Conservation (phyloP, 495 filamentous ascomycete genomes). For the Talaromyces liani region DNA sequence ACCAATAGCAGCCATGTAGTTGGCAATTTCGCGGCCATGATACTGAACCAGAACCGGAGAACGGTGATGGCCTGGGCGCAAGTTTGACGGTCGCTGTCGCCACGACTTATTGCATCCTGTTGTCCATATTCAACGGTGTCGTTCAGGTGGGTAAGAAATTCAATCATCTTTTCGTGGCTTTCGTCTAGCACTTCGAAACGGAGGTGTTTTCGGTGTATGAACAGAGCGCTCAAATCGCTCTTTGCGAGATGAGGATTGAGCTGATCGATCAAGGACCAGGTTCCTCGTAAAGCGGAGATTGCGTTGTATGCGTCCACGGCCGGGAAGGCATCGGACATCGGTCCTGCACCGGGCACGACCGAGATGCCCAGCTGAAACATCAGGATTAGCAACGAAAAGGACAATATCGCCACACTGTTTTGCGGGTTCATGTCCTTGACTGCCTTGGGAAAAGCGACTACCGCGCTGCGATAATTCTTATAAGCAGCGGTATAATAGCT, state of each 20-base stretch:
- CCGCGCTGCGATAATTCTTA: slow-evolving; percentile 7
- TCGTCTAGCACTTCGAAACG: slow-evolving; percentile 8
- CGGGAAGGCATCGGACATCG: slow-evolving; percentile 4
- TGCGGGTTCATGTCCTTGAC: slow-evolving; percentile 8
- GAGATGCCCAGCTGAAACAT: slow-evolving; percentile 10
- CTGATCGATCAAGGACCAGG: slow-evolving; percentile 9
- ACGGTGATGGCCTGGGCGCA: slow-evolving; percentile 9
- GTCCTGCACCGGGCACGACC: slow-evolving; percentile 6
- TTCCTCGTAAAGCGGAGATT: slow-evolving; percentile 1
- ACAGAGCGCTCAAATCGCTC: neutral
- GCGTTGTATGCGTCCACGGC: slow-evolving; percentile 7
- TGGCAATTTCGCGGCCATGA: slow-evolving; percentile 8
- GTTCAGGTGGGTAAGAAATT: neutral
- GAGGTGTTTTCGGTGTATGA: slow-evolving; percentile 7
- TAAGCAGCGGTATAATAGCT: slow-evolving; percentile 5
- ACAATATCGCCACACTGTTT: slow-evolving; percentile 5
- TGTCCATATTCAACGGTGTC: slow-evolving; percentile 1
- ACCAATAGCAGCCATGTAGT: slow-evolving; percentile 7
- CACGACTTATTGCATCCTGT: neutral
- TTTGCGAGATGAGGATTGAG: slow-evolving; percentile 5
- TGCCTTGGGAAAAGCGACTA: slow-evolving; percentile 7
- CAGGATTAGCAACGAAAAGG: slow-evolving; percentile 5
- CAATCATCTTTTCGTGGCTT: slow-evolving; percentile 1
- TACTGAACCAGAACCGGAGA: slow-evolving; percentile 7
- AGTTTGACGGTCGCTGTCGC: neutral